phyloP scores from a whole-genome alignment of 176 grass and related monocot species.

The Musa itinerans region DNA sequence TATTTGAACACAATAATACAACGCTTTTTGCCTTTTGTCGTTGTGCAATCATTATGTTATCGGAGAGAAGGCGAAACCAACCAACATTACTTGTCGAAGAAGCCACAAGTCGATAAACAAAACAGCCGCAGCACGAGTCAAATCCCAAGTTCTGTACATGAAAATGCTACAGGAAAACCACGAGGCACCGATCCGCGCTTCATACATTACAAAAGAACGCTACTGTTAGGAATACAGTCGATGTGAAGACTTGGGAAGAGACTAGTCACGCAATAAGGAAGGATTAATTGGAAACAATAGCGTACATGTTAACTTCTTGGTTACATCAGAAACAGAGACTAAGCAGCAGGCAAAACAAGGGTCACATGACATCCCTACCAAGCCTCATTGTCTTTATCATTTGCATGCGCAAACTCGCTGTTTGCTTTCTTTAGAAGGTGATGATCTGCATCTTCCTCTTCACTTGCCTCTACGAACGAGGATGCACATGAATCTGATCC shows the following conservation, averaged over 20 bases:
- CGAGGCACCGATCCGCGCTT: neutral
- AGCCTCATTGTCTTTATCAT: slow-evolving; percentile 40
- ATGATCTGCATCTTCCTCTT: slow-evolving; percentile 56
- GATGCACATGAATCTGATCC: slow-evolving; percentile 54
- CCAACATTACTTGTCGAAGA: no score
- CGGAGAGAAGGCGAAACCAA: no score
- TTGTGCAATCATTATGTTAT: no score
- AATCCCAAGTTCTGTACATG: neutral
- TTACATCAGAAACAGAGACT: neutral
- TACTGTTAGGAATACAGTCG: no score
- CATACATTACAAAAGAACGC: neutral
- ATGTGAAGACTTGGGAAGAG: no score
- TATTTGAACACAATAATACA: no score
- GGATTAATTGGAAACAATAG: neutral
- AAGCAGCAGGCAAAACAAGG: neutral
- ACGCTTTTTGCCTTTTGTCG: no score
- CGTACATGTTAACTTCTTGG: neutral
- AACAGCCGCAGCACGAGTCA: neutral
- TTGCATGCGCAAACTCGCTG: slow-evolving; percentile 24
- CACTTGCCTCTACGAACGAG: slow-evolving; percentile 41
- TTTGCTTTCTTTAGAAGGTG: slow-evolving; percentile 35
- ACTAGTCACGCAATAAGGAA: neutral
- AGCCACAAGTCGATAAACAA: no score
- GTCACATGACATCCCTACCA: slow-evolving; percentile 50
- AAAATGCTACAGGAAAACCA: neutral